Percentiles rank a stretch among this genome's conserved stretches.
Conservation (phyloP, 352 stramenopile genomes). For the Nothophytophthora sp. region DNA sequence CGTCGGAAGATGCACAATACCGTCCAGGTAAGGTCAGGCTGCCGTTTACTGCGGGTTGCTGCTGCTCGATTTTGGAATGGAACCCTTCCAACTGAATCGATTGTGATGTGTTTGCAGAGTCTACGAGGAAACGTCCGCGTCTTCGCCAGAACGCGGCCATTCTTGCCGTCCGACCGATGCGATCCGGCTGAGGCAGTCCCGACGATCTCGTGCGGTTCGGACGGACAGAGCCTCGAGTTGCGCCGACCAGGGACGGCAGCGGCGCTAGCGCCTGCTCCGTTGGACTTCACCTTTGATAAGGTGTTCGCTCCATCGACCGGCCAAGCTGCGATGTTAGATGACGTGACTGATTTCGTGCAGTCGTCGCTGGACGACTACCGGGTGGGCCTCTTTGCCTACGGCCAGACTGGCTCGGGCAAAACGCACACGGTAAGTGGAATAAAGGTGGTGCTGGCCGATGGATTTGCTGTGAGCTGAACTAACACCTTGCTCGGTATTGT, state of each 20-base stretch:
- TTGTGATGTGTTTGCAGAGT: constrained; percentile 76
- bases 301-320: constrained; percentile 93
- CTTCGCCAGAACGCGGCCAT: constrained; percentile 93
- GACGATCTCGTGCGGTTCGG: constrained; percentile 67
- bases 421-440: constrained; percentile 88
- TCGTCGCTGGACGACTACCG: constrained; percentile 97
- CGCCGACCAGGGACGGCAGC: constrained; percentile 44
- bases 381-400: constrained; percentile 96
- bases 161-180: constrained; percentile 79
- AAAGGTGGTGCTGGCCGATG: no score
- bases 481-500: constrained; percentile 3
- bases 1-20: constrained; percentile 97
- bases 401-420: constrained; percentile 93
- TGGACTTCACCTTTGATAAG: constrained; percentile 96
- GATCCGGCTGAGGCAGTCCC: constrained; percentile 45
- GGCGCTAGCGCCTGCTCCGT: constrained; percentile 52
- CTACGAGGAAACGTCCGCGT: constrained; percentile 99
- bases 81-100: constrained; percentile 6
- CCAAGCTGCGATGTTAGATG: constrained; percentile 96
- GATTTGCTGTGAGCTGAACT: constrained; percentile 5
- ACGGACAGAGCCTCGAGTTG: constrained; percentile 70
- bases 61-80: constrained; percentile 1
- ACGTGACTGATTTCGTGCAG: constrained; percentile 98
- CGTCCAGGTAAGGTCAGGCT: constrained; percentile 89
- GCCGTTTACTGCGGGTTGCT: not conserved